Evolutionary conservation across 2,329 filamentous ascomycete species (phyloP).

Genomic region (Ophiocordyceps polyrhachis-furcata): DNA sequence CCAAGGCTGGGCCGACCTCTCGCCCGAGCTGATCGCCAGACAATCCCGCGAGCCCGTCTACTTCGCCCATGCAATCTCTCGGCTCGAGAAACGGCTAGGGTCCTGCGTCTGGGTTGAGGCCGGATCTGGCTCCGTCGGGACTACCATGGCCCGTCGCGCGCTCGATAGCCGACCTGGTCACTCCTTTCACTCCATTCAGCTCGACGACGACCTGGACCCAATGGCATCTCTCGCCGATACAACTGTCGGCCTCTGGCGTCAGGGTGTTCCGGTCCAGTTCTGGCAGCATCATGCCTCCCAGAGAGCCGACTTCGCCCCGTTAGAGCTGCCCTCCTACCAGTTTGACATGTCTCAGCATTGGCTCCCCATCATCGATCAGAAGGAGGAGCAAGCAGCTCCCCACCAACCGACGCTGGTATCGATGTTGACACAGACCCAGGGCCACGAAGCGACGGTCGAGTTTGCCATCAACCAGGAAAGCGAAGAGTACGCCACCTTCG

Average conservation of each 20-base stretch:
- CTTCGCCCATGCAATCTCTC: constrained; percentile 12
- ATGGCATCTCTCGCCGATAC: neutral
- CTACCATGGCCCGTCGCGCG: constrained; percentile 13
- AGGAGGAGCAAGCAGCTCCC: neutral
- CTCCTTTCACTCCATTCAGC: neutral
- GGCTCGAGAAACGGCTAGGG: constrained; percentile 8
- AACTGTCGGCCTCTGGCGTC: constrained; percentile 6
- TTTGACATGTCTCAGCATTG: constrained; percentile 11
- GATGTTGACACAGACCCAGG: neutral
- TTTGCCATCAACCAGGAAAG: constrained; percentile 1
- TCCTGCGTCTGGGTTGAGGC: constrained; percentile 14
- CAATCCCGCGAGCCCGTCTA: constrained; percentile 16
- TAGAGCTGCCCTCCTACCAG: constrained; percentile 11
- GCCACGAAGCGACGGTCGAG: neutral
- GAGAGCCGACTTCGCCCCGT: constrained; percentile 2
- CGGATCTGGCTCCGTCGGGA: constrained; percentile 14
- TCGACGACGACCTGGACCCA: neutral
- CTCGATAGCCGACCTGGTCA: constrained; percentile 1
- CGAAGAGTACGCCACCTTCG: neutral
- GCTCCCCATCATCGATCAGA: constrained; percentile 3
- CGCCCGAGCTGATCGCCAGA: constrained; percentile 5
- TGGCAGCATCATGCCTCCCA: constrained; percentile 9
- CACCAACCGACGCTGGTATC: neutral
- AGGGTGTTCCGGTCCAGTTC: constrained; percentile 4
- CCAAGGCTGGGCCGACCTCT: constrained; percentile 3